Evolutionary conservation across 2,329 filamentous ascomycete genomes (phyloP).

Genomic region (Aspergillus transmontanensis): DNA sequence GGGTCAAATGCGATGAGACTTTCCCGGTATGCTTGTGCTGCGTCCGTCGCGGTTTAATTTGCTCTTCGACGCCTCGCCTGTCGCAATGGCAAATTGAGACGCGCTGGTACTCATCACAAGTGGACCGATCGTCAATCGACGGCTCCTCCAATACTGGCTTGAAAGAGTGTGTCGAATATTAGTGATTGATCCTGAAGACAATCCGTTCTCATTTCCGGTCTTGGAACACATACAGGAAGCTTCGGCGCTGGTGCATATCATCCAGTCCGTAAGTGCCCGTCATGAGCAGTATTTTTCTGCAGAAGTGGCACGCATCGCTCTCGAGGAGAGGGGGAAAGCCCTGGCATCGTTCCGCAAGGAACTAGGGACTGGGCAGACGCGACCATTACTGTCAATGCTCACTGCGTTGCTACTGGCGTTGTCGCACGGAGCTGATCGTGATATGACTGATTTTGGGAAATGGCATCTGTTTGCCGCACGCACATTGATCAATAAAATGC

Average conservation of each 20-base stretch:
- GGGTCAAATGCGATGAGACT: conserved; percentile 25
- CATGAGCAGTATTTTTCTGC: conserved; percentile 18
- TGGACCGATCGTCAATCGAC: conserved; percentile 6
- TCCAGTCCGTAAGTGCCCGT: conserved; percentile 18
- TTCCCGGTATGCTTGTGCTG: conserved; percentile 20
- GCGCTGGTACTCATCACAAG: background rate
- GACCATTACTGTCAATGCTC: background rate
- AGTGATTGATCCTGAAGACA: conserved; percentile 17
- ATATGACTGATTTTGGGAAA: conserved; percentile 12
- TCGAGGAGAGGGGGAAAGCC: conserved; percentile 19
- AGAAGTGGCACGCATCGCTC: background rate
- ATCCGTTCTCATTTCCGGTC: conserved; percentile 14
- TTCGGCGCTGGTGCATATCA: conserved; percentile 14
- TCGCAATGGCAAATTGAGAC: conserved; percentile 13
- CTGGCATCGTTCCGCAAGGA: conserved; percentile 13
- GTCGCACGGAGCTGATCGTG: conserved; percentile 10
- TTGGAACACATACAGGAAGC: conserved; percentile 15
- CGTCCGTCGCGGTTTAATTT: conserved; percentile 11
- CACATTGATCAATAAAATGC: conserved; percentile 11
- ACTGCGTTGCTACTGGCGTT: conserved; percentile 2
- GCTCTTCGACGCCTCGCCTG: conserved; percentile 6
- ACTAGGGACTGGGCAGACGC: background rate
- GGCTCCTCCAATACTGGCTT: conserved; percentile 19
- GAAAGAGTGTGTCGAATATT: conserved; percentile 15
- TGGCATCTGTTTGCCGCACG: conserved; percentile 15